These are phyloP conservation scores for Eimeria zaria DNA, from an alignment of 169 alveolate species.

Conservation along the genomic window DNA sequence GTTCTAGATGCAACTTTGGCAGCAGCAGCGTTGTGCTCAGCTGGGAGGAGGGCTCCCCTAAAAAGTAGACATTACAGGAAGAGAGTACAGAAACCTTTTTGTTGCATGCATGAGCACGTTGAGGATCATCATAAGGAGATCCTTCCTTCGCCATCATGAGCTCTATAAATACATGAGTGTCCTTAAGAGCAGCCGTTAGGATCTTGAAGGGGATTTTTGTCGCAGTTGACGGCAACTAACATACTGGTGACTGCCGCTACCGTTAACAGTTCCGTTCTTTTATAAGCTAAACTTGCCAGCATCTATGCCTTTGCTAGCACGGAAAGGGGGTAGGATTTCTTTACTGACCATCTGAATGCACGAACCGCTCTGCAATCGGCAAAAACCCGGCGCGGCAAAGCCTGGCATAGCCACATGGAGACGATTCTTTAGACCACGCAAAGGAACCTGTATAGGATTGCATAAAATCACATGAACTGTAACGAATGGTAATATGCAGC, in stretches of 20 bases:
- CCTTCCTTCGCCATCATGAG: neutral
- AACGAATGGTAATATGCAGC: neutral
- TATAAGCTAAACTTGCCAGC: neutral
- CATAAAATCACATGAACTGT: neutral
- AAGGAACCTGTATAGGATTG: constrained; percentile 43
- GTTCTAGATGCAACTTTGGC: constrained; percentile 80
- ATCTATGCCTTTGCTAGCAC: neutral
- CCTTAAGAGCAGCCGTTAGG: neutral
- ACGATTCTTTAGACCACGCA: constrained; percentile 55
- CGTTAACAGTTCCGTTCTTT: neutral
- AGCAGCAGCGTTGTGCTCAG: constrained; percentile 30
- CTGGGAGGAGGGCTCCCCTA: neutral
- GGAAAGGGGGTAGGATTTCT: neutral
- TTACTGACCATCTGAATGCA: constrained; percentile 9
- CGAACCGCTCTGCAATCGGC: constrained; percentile 66
- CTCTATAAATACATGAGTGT: neutral
- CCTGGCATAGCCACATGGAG: constrained; percentile 69
- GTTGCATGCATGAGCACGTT: neutral
- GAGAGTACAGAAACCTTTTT: neutral
- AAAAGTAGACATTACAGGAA: neutral
- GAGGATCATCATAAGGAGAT: neutral
- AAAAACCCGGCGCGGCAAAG: constrained; percentile 79
- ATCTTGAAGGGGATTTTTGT: neutral
- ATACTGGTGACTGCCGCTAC: neutral
- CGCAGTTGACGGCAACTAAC: neutral